Evolutionary conservation across 805 yeast species (phyloP), one percentile per base, ranked within the genome.

Genomic region (Metschnikowia kunwiensis): DNA sequence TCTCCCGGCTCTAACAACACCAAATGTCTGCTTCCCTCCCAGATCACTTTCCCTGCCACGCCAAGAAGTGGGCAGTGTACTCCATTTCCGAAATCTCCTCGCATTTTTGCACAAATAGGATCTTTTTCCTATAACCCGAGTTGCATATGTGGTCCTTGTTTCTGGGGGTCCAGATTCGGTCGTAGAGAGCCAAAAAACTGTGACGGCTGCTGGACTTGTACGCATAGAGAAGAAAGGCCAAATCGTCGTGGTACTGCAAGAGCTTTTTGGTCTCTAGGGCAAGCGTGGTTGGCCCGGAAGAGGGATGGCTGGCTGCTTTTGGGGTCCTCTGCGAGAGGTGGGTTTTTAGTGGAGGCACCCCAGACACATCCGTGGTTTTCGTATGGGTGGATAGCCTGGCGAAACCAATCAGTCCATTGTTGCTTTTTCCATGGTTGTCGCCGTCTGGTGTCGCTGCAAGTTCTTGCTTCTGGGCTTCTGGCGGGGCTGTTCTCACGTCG

Each of bases 61-160:
- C 34, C 14, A 31, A 16, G 10, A 21, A 10, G 17, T 17, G 19
- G 8, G 18, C 19, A 27, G 14, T 22, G 11, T 10, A 5, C 27
- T 31, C 28, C 34, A 31, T 23, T 7, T 31, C 27, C 6, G 24
- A 17, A 13, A 31, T 24, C 22, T 31, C 28, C 14, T 23, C n/a
- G 27, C 34, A 31, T 12, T 12, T 9, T n/a, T 23, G 15, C 27
- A 5, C 14, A 12, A 31, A 31, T 1, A 10, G 10, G 7, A 15
- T 6, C 5, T 3, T 5, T 2, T 15, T 17, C 14, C 14, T 14
- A 14, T 15, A 24, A 8, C 11, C 7, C 9, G 34, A 31, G 9
- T 10, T 10, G 22, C 34, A 31, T 4, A 31, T 14, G 14, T 31
- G 34, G 13, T 24, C 18, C 12, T 14, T 3, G 10, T 31, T 22